phyloP scores from a whole-genome alignment of 2,329 filamentous ascomycete species.

The Pseudopyricularia cyperi region DNA sequence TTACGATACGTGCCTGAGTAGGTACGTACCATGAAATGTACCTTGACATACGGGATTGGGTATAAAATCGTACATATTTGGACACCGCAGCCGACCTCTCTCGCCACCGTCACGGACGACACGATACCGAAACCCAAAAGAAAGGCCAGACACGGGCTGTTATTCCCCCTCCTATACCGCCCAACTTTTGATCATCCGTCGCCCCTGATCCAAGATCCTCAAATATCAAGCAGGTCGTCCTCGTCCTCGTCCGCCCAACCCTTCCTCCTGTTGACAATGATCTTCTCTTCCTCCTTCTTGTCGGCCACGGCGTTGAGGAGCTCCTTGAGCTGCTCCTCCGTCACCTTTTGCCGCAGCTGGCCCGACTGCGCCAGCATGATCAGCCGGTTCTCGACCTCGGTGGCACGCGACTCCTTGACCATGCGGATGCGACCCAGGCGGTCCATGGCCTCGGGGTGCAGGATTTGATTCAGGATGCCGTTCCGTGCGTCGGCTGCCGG shows the following conservation, averaged over 20 bases:
- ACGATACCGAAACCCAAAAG: neutral
- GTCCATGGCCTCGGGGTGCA: conserved; percentile 86
- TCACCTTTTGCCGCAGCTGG: conserved; percentile 77
- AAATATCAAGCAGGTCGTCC: conserved; percentile 46
- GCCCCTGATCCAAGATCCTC: no score
- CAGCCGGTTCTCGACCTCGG: conserved; percentile 81
- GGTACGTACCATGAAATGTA: no score
- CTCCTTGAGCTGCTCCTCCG: conserved; percentile 87
- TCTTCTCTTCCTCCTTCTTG: conserved; percentile 66
- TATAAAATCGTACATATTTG: no score
- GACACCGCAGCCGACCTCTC: no score
- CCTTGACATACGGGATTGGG: no score
- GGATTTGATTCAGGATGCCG: conserved; percentile 78
- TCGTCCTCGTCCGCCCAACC: conserved; percentile 79
- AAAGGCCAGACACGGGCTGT: neutral
- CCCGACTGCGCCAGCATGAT: conserved; percentile 83
- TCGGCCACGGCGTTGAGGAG: conserved; percentile 76
- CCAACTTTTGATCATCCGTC: no score
- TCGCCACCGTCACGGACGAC: no score
- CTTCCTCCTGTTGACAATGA: conserved; percentile 74
- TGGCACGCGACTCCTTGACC: conserved; percentile 84
- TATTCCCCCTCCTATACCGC: no score
- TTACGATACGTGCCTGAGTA: no score
- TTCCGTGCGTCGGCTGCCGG: conserved; percentile 53
- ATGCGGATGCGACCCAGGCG: conserved; percentile 87